phyloP scores from a whole-genome alignment of 129 eudicot species.

The Flaveria bidentis region DNA sequence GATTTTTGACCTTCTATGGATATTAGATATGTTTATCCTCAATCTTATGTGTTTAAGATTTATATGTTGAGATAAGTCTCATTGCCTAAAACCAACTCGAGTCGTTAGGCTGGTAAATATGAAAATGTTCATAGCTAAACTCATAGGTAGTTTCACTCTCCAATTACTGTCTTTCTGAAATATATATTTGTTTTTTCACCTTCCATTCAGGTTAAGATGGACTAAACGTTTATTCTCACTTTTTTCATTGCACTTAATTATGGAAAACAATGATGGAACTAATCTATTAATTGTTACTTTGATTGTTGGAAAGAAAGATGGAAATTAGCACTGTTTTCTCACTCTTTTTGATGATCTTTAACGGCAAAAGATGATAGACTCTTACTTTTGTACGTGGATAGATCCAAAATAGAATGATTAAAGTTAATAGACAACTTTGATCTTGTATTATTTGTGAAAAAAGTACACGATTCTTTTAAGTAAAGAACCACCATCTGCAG shows the following conservation, averaged over 20 bases:
- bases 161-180: no score
- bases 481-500: constrained; percentile 24
- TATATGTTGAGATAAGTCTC: no score
- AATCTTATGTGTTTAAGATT: no score
- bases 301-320: constrained; percentile 18
- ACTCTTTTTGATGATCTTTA: constrained; percentile 19
- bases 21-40: no score
- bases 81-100: no score
- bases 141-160: no score
- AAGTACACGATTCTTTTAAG: constrained; percentile 30
- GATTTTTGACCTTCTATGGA: no score
- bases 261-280: not conserved
- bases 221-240: no score
- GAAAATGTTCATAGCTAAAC: no score
- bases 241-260: not conserved
- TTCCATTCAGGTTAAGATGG: no score
- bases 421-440: constrained; percentile 35
- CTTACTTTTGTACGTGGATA: constrained; percentile 23
- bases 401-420: constrained; percentile 39
- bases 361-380: constrained; percentile 20
- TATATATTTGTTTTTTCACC: no score
- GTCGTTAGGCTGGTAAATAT: no score
- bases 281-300: constrained; percentile 10
- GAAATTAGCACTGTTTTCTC: constrained; percentile 10
- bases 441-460: constrained; percentile 12